Evolutionary conservation across 371 early-diverging fungal genomes (phyloP).

Genomic region (Rhizopus delemar): DNA sequence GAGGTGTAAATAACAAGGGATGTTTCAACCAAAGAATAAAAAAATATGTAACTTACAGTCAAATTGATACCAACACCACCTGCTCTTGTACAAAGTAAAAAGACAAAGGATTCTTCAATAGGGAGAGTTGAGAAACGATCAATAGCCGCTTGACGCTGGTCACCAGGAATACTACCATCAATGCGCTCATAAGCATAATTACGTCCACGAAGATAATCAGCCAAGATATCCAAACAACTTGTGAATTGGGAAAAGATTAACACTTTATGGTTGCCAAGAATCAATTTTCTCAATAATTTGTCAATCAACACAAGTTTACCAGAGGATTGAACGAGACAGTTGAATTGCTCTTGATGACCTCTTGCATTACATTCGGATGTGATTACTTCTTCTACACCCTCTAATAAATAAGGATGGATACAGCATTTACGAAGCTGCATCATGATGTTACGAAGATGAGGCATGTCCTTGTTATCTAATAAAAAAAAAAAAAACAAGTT

Average conservation of each 20-base stretch:
- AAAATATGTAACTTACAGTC: conserved; percentile 37
- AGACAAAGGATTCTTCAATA: conserved; percentile 78
- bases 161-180: conserved; percentile 87
- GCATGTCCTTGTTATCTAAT: conserved; percentile 56
- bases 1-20: too few relatives aligned
- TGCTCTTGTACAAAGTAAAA: conserved; percentile 84
- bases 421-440: conserved; percentile 88
- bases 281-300: conserved; percentile 80
- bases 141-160: conserved; percentile 94
- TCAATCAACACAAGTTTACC: conserved; percentile 90
- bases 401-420: conserved; percentile 82
- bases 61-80: conserved; percentile 97
- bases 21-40: background rate
- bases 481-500: too few relatives aligned
- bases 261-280: conserved; percentile 85
- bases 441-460: conserved; percentile 68
- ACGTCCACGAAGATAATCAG: conserved; percentile 83
- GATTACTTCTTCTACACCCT: conserved; percentile 88
- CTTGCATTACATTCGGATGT: conserved; percentile 60
- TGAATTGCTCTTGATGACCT: conserved; percentile 68
- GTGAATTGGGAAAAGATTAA: conserved; percentile 97
- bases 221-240: conserved; percentile 80
- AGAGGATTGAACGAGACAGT: conserved; percentile 79
- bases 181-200: conserved; percentile 85
- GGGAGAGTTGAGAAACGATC: conserved; percentile 85